These are phyloP conservation scores for Craterostigma plantagineum DNA, from an alignment of 257 asterid species.

Conservation along the genomic window DNA sequence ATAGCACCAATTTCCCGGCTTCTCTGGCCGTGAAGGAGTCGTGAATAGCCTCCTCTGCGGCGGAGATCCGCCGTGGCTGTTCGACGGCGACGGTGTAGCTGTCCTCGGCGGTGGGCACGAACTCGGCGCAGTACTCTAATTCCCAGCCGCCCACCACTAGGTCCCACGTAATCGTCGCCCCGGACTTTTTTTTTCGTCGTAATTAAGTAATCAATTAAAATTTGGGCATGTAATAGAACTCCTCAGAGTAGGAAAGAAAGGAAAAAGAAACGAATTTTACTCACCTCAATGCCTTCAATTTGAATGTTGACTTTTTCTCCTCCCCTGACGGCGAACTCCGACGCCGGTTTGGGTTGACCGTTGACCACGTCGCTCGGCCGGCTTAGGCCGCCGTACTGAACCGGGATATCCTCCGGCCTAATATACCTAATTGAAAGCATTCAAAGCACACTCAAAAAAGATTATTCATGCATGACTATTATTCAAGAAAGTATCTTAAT, in stretches of 20 bases:
- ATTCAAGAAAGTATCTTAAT: too few species aligned
- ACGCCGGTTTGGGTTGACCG: too few species aligned
- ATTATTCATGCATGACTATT: too few species aligned
- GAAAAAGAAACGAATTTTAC: too few species aligned
- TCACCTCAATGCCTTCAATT: too few species aligned
- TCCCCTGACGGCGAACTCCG: slow-evolving; percentile 57
- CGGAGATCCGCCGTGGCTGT: slow-evolving; percentile 38
- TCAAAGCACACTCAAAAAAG: slow-evolving; percentile 10
- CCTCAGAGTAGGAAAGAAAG: slow-evolving; percentile 15
- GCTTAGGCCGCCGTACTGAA: slow-evolving; percentile 82
- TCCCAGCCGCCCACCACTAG: slow-evolving; percentile 98
- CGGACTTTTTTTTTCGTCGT: slow-evolving; percentile 21
- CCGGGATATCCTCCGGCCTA: slow-evolving; percentile 73
- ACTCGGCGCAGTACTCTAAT: slow-evolving; percentile 63
- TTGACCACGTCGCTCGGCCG: too few species aligned
- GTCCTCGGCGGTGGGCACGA: slow-evolving; percentile 37
- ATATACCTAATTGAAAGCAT: slow-evolving; percentile 6
- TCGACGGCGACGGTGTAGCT: slow-evolving; percentile 81
- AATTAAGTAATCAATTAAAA: not conserved
- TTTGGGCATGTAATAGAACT: not conserved
- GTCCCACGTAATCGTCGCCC: slow-evolving; percentile 79
- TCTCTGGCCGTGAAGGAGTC: slow-evolving; percentile 43
- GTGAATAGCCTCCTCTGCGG: slow-evolving; percentile 43
- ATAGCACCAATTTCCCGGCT: slow-evolving; percentile 76
- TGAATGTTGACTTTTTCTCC: slow-evolving; percentile 90